A percentile compares a stretch with the other conserved stretches of the same genome.
These are phyloP conservation scores for Bacterosira constricta DNA, from an alignment of 108 stramenopile species.

Conservation along the genomic window DNA sequence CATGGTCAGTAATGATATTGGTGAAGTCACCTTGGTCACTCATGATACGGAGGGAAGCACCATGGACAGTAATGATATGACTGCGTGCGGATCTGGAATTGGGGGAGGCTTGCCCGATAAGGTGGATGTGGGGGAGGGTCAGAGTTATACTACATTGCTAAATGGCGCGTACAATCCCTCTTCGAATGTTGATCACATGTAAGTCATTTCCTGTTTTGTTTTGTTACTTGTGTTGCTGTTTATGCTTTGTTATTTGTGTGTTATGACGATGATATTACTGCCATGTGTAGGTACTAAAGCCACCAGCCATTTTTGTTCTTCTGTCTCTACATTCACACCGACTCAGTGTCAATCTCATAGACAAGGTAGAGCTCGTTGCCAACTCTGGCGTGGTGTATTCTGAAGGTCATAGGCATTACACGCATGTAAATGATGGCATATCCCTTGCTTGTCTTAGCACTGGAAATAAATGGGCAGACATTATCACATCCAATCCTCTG, in stretches of 20 bases:
- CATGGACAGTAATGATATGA: too few species aligned
- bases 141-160: slow-evolving; percentile 18
- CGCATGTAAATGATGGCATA: slow-evolving; percentile 27
- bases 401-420: slow-evolving; percentile 33
- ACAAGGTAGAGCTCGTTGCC: slow-evolving; percentile 20
- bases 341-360: slow-evolving; percentile 36
- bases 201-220: slow-evolving; percentile 7
- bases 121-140: too few species aligned
- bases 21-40: too few species aligned
- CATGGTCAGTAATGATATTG: too few species aligned
- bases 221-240: not conserved
- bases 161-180: slow-evolving; percentile 17
- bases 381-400: slow-evolving; percentile 13
- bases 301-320: not conserved
- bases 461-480: slow-evolving; percentile 7
- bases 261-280: too few species aligned
- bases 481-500: slow-evolving; percentile 32
- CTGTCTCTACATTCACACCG: not conserved
- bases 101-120: slow-evolving; percentile 12
- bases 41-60: too few species aligned
- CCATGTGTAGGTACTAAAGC: too few species aligned
- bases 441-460: slow-evolving; percentile 33
- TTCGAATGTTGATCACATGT: slow-evolving; percentile 38
- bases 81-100: slow-evolving; percentile 9
- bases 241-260: not conserved